Evolutionary conservation across 2,329 filamentous ascomycete genomes (phyloP), one percentile per base, ranked within the genome.

Genomic region (Blumeria graminis): DNA sequence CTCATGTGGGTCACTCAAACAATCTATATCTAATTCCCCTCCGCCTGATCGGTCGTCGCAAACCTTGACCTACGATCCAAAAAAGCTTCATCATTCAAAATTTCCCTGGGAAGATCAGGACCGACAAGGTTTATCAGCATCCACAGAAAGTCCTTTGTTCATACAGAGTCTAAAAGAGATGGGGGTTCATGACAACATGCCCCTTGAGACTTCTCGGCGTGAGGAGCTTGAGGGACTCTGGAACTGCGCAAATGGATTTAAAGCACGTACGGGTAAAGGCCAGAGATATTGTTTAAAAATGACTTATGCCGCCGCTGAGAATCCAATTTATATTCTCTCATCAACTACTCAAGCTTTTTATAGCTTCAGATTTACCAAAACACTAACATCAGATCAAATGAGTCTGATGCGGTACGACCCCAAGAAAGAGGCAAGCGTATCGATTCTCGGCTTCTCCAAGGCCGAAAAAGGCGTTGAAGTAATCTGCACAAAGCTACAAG

Each of bases 171-270:
- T 65, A 6, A 60, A 63, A 57, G 56, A 58, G 36, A 57, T 60
- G 35, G 62, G 62, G 9, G 50, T 66, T 14, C 61, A 62, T 56
- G 64, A 67, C 55, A 61, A 63, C 50, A 57, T 61, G 16, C 55
- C 62, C 35, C 56, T 64, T 13, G 65, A 65, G 55, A 61, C 65
- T 28, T 66, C 64, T 11, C 62, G 51, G 16, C 79, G 74, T 0
- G 76, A 81, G 48, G 75, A 84, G 59, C 73, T 85, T 38, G 76
- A 76, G 60, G 73, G 74, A 55, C 72, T 83, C 8, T 86, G 82
- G 82, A 78, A 82, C 62, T 79, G 80, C 0, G 72, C 77, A 58
- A 85, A 84, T 64, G 82, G 82, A 11, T 84, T 78, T 78, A 74
- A 77, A 63, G 81, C 80, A 1, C 75, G 78, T 0, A 66, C 71